A percentile compares a stretch with the other conserved stretches of the same genome.
phyloP scores from a whole-genome alignment of 768 basidiomycete genomes.

The Lanmaoa pseudosensibilis region DNA sequence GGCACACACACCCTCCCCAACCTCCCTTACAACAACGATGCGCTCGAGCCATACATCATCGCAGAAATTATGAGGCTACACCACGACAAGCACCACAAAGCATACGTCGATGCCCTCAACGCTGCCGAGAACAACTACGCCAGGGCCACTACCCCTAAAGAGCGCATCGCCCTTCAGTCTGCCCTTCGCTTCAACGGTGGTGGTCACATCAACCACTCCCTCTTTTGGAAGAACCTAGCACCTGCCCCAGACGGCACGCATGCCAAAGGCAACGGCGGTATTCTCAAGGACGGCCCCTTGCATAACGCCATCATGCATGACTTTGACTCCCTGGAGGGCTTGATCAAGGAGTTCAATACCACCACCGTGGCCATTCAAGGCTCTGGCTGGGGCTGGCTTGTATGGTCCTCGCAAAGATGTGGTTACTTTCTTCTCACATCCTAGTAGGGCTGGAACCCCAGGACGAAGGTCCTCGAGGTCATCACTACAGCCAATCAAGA shows the following conservation, averaged over 20 bases:
- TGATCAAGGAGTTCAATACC: constrained; percentile 84
- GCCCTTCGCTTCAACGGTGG: constrained; percentile 29
- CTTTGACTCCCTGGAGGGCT: constrained; percentile 70
- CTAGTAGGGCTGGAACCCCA: constrained; percentile 68
- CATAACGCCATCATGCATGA: constrained; percentile 61
- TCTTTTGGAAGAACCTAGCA: constrained; percentile 96
- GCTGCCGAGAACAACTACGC: constrained; percentile 75
- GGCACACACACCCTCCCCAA: constrained; percentile 59
- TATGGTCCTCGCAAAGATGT: constrained; percentile 39
- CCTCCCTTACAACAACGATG: constrained; percentile 82
- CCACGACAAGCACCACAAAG: constrained; percentile 94
- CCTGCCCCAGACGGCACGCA: constrained; percentile 49
- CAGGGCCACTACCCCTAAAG: constrained; percentile 64
- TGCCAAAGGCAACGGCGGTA: constrained; percentile 63
- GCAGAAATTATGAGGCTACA: constrained; percentile 91
- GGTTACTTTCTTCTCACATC: background rate
- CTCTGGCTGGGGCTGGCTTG: constrained; percentile 97
- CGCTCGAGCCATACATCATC: constrained; percentile 91
- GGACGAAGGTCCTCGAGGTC: constrained; percentile 75
- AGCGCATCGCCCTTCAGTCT: constrained; percentile 30
- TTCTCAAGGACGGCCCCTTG: constrained; percentile 63
- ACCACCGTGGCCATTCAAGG: constrained; percentile 87
- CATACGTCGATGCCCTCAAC: constrained; percentile 78
- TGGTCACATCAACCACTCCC: constrained; percentile 89
- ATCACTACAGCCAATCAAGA: constrained; percentile 95